phyloP scores from a whole-genome alignment of 805 yeast species.

The Candida dajiaensis region DNA sequence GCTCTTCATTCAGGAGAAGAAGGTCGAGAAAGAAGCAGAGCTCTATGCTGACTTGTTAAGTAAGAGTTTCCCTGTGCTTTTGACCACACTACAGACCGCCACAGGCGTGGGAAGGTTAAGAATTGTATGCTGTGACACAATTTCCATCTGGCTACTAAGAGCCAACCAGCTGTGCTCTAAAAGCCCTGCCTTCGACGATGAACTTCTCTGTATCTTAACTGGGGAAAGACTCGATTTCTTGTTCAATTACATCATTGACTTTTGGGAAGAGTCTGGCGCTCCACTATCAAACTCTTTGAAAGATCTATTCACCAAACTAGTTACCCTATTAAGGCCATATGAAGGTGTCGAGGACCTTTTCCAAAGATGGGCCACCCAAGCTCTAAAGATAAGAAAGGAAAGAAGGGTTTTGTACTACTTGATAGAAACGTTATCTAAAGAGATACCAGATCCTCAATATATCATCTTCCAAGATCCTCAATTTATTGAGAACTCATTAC shows the following conservation, averaged over 20 bases:
- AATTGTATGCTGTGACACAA: conserved; percentile 48
- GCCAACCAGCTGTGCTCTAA: conserved; percentile 33
- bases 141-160: conserved; percentile 62
- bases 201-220: conserved; percentile 12
- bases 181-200: conserved; percentile 7
- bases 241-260: conserved; percentile 54
- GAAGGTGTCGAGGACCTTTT: conserved; percentile 23
- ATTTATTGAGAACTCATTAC: conserved; percentile 43
- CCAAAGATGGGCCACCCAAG: conserved; percentile 39
- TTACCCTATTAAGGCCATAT: conserved; percentile 30
- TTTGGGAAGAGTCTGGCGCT: conserved; percentile 66
- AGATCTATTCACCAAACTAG: conserved; percentile 51
- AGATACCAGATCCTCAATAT: conserved; percentile 32
- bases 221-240: conserved; percentile 25
- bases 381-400: conserved; percentile 40
- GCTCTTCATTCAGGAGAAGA: conserved; percentile 13
- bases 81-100: conserved; percentile 26
- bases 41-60: conserved; percentile 11
- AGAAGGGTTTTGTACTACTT: conserved; percentile 58
- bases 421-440: conserved; percentile 49
- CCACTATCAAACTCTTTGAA: conserved; percentile 65
- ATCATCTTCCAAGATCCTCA: conserved; percentile 39
- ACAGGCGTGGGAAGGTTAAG: conserved; percentile 33
- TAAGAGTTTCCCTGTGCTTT: conserved; percentile 24
- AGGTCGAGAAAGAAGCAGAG: conserved; percentile 5